Base-by-base conservation (phyloP, 2,329 filamentous ascomycete genomes). In the Talaromyces sp. region DNA sequence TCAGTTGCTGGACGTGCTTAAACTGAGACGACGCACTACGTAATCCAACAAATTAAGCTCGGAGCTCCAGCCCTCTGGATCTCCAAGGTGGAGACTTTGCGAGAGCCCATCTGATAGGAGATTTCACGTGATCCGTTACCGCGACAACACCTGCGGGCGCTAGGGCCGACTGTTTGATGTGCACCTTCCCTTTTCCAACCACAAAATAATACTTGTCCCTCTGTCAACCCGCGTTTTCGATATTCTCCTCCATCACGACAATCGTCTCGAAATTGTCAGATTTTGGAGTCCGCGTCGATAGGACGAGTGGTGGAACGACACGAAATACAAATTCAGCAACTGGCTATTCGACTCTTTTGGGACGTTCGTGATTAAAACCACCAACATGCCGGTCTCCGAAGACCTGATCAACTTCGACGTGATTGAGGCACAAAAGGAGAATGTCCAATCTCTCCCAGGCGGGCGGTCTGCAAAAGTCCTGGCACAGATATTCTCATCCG, bases 361-460 rank as follows among this genome's bases (percentile, higher is more conserved):
- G 21, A 37, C 5, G 12, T 54, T 12, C 37, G 28, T 52, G 58
- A 42, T 9, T 25, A 42, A n/a, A 33, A 21, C 58, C 85, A 69
- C 68, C 69, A 71, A 68, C 35, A 79, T 80, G 77, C 72, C 76
- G 69, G 71, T 67, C 63, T 69, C 74, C 48, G 74, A 78, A 44
- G 79, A 81, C 66, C 71, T 79, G 57, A 76, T 81, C 67, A 75
- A 81, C 79, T 98, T 99, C 80, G 90, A 96, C 70, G 85, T 97
- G 66, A 97, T 99, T 78, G 95, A 99, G 79, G 86, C 86, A 54
- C 93, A 97, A 71, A 99, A 99, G 79, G 95, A 99, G 80, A 99
- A 99, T 77, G 97, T 99, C 62, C 93, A 97, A 77, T 88, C 92
- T 23, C 84, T 99, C 12, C 93, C 93, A 16, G 90, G 91, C 66